Percentiles rank a stretch among this genome's conserved stretches.
Conservation (phyloP, 495 filamentous ascomycete genomes). For the Rhypophila decipiens region DNA sequence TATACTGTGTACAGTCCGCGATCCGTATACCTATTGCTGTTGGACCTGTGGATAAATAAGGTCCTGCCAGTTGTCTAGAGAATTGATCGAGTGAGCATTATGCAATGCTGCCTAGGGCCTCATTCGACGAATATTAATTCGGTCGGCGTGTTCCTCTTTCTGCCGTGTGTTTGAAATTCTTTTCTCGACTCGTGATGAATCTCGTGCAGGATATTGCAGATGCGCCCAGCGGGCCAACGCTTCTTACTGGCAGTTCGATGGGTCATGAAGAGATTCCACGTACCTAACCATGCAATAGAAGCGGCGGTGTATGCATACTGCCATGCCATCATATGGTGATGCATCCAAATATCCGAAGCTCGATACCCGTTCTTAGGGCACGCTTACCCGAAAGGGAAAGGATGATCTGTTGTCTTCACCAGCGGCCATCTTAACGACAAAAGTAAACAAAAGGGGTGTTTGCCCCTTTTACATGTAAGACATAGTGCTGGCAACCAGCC, state of each 20-base stretch:
- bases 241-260: neutral
- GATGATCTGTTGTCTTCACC: neutral
- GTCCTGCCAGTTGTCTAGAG: too few relatives aligned
- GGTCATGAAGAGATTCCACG: too few relatives aligned
- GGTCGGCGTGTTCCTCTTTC: neutral
- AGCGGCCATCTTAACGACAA: neutral
- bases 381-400: neutral
- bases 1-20: too few relatives aligned
- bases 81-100: too few relatives aligned
- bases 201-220: constrained; percentile 7
- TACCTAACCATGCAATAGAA: neutral
- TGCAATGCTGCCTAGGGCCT: neutral
- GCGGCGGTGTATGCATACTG: neutral
- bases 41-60: too few relatives aligned
- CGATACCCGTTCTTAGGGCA: too few relatives aligned
- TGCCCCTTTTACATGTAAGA: neutral
- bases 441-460: neutral
- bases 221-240: neutral
- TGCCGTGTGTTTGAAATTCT: neutral
- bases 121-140: neutral
- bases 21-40: too few relatives aligned
- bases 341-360: neutral
- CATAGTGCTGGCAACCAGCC: neutral
- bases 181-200: constrained; percentile 6
- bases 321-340: neutral